phyloP scores from a whole-genome alignment of 2,329 filamentous ascomycete species.

The Colletotrichum costaricense region DNA sequence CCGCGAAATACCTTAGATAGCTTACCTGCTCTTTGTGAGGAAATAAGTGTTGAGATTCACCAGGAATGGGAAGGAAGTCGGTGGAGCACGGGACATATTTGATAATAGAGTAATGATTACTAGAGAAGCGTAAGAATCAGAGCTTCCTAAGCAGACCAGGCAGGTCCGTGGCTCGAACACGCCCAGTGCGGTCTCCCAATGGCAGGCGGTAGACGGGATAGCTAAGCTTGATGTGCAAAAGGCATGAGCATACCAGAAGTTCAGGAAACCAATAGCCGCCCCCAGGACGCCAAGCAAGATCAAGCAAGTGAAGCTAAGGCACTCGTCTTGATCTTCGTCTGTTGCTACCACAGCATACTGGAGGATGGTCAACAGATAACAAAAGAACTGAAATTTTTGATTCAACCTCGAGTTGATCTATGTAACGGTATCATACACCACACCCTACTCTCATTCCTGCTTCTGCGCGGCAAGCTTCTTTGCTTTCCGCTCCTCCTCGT shows the following conservation, averaged over 20 bases:
- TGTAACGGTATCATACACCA: constrained; percentile 36
- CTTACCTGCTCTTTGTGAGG: neutral
- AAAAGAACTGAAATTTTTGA: constrained; percentile 30
- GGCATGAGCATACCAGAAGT: neutral
- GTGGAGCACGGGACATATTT: neutral
- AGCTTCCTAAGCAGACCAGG: neutral
- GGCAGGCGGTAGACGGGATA: neutral
- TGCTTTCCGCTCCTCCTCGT: constrained; percentile 66
- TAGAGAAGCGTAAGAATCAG: neutral
- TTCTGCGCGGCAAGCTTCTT: constrained; percentile 47
- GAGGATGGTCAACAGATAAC: neutral
- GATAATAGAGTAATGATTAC: neutral
- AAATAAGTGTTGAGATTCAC: neutral
- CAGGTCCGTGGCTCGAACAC: neutral
- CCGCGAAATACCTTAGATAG: neutral
- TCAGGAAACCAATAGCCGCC: neutral
- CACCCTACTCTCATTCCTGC: constrained; percentile 15
- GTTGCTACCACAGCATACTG: neutral
- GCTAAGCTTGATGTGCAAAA: neutral
- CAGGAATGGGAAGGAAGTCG: neutral
- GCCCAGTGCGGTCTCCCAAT: neutral
- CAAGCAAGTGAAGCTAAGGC: neutral
- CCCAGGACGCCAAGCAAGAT: neutral
- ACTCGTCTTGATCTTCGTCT: neutral
- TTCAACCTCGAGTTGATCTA: constrained; percentile 34